Evolutionary conservation across 2,329 filamentous ascomycete genomes (phyloP), one percentile per base, ranked within the genome.

Genomic region (Botrytis galanthina): DNA sequence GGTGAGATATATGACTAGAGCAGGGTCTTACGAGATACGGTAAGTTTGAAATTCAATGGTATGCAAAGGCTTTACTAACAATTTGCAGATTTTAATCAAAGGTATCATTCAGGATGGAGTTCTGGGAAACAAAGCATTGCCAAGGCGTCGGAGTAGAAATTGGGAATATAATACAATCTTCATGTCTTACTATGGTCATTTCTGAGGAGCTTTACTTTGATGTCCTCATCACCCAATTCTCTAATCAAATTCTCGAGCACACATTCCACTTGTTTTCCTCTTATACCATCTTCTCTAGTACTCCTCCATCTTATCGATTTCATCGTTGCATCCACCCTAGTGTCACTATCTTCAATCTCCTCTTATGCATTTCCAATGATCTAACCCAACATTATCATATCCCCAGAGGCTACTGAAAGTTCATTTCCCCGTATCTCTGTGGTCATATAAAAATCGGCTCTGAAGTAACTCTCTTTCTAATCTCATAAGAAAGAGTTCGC

Each of bases 1-100:
- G 96, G 96, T 99, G 79, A 87, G 96, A 79, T 99, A 99, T 83
- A 98, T 99, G 96, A 99, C 96, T 29, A 90, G 95, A 77, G 96
- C 95, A 26, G 96, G 96, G 42, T 98, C 94, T 83, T 99, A 99
- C 83, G 96, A 99, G 85, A 97, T 99, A 82, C 88, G 94, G 91
- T 97, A 77, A 75, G 76, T 77, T 71, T n/a, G n/a, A 29, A 44
- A 42, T n/a, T 10, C 61, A 46, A 35, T 37, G 12, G 18, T 22
- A 57, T 59, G 14, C 4, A 18, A 9, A 51, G 26, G 20, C 1
- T 37, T 62, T 54, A 54, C 74, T 75, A 48, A 75, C 54, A 48
- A 48, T 20, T 29, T 35, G 20, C 63, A 77, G 76, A 51, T 78
- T 78, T 76, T 77, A 67, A 71, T 71, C 32, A 62, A 8, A 51